These are phyloP conservation scores for Lotmaria passim DNA, from an alignment of 208 protist genomes.

Conservation along the genomic window DNA sequence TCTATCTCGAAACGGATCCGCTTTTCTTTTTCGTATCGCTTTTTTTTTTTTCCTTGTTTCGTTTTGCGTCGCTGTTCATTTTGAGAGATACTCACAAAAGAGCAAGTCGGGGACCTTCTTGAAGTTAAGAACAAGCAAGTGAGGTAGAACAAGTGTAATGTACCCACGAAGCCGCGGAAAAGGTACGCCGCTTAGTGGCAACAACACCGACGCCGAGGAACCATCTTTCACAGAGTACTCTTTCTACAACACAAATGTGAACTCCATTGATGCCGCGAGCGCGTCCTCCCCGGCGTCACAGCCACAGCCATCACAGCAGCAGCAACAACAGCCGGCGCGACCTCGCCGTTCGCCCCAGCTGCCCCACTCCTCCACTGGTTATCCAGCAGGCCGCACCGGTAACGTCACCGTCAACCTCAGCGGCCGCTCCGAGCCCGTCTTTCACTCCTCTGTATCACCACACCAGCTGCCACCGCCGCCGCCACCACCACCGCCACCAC, in stretches of 20 bases:
- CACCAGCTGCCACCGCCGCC: constrained; percentile 5
- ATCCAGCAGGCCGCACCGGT: constrained; percentile 1
- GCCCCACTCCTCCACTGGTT: neutral
- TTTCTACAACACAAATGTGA: neutral
- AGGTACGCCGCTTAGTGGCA: constrained; percentile 15
- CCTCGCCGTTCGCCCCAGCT: constrained; percentile 12
- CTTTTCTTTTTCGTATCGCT: neutral
- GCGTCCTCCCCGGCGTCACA: neutral
- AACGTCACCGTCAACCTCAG: constrained; percentile 23
- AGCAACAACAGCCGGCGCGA: neutral
- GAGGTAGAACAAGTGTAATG: constrained; percentile 1
- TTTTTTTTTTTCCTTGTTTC: neutral
- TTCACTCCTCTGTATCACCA: neutral
- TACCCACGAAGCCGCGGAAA: constrained; percentile 19
- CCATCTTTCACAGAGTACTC: constrained; percentile 1
- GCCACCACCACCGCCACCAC: constrained; percentile 2
- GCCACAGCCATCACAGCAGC: neutral
- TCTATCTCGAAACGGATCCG: neutral
- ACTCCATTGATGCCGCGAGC: neutral
- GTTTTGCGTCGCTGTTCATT: neutral
- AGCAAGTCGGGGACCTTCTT: neutral
- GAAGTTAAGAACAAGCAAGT: no score
- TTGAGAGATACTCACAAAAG: neutral
- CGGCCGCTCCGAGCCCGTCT: neutral
- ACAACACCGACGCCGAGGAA: constrained; percentile 14